phyloP scores from a whole-genome alignment of 2,329 filamentous ascomycete genomes.

The Diplodia seriata region DNA sequence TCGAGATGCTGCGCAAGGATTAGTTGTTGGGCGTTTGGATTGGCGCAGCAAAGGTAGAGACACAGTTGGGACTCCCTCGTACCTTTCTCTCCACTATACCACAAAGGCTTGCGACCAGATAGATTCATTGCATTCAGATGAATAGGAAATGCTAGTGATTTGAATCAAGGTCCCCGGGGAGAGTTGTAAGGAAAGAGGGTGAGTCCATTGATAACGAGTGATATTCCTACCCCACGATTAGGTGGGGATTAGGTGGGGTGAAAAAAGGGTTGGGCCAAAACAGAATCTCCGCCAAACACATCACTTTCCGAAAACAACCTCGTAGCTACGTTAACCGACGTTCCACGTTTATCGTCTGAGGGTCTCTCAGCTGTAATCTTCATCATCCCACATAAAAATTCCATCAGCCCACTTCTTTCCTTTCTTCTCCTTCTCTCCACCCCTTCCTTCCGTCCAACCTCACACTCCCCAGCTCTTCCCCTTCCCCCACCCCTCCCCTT shows the following conservation, averaged over 20 bases:
- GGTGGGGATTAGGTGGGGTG: background rate
- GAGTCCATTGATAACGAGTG: background rate
- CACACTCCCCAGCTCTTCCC: background rate
- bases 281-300: background rate
- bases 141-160: background rate
- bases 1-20: background rate
- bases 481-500: background rate
- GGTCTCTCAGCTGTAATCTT: background rate
- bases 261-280: background rate
- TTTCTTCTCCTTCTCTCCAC: background rate
- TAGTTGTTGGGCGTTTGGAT: constrained; percentile 16
- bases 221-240: background rate
- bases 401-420: background rate
- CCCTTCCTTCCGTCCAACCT: background rate
- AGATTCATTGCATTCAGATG: constrained; percentile 19
- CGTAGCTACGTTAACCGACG: background rate
- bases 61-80: background rate
- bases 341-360: background rate
- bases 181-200: background rate
- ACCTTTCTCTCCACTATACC: constrained; percentile 11
- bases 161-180: constrained; percentile 6
- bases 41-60: constrained; percentile 14
- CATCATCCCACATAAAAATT: background rate
- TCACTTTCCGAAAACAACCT: constrained; percentile 3
- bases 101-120: constrained; percentile 24